Base-by-base conservation (phyloP, 78 protist species). In the Dictyostelium purpureum region DNA sequence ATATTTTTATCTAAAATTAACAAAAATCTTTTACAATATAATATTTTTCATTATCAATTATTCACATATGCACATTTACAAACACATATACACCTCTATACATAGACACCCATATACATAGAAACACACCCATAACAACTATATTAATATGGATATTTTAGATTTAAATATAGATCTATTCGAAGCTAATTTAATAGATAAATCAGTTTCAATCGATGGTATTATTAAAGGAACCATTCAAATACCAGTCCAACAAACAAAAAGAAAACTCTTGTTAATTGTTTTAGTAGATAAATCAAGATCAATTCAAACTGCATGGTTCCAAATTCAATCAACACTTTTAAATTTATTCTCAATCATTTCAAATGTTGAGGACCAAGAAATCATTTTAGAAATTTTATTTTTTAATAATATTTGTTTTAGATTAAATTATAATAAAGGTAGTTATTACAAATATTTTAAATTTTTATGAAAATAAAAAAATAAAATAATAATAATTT, bases 241-340 rank as follows among this genome's bases (percentile, higher is more conserved):
- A 49, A n/a, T 80, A 18, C 77, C 89, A 76, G 33, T 51, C 28
- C 38, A 38, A 18, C n/a, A 49, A 63, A 42, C 42, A 31, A 85
- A 85, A 14, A 51, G 91, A 59, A 85, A 85, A 16, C 42, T 59
- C 9, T 33, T 85, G 12, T 59, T 85, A 21, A 61, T 85, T 56
- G 82, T 85, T 19, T 33, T 85, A 43, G 91, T 85, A 28, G 91
- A 85, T 59, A 85, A 85, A 54, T 24, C 51, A 24, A 61, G 82
- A 40, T 85, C 91, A 26, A 85, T 85, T 65, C 54, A 65, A 45
- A 43, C 77, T 37, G 80, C 61, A 12, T 85, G 79, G 82, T 37
- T 37, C n/a, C 91, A 85, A 59, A 73, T 85, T 35, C 91, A 85
- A 73, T 42, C 77, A 57, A 71, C 75, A 21, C 26, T 85, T 5